Evolutionary conservation across 176 grass and related monocot genomes (phyloP), one percentile per base, ranked within the genome.

Genomic region (Tillandsia fasciculata): DNA sequence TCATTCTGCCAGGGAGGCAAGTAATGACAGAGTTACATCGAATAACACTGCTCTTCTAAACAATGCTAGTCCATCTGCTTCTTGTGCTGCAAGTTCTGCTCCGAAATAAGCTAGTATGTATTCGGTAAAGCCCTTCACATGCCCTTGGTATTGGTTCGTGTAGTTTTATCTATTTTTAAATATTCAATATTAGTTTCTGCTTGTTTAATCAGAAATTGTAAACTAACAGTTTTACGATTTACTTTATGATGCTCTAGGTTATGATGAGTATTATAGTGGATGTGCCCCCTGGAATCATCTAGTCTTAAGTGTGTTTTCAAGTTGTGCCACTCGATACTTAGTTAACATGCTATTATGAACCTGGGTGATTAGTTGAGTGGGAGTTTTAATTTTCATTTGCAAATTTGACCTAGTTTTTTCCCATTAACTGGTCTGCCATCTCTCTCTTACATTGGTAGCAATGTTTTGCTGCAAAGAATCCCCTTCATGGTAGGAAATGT

Each of bases 1-100:
- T 70, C 20, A 12, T 49, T 68, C 69, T 0, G 49, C 53, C 47
- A 10, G 69, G 9, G 82, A 69, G 28, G 26, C 72, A 42, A 87
- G 57, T 74, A 69, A 77, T 75, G 82, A 72, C 51, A 77, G 73
- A 66, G 26, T 64, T 77, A 63, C 50, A 24, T 72, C 74, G 53
- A 65, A 52, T 63, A 78, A 58, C 75, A 73, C 69, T 52, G 14
- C 3, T 17, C 11, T 68, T 12, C 73, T 64, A 11, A 84, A 75
- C 24, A 10, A 68, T 48, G 70, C 78, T 67, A 84, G 49, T 64
- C 26, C 78, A 48, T 69, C 82, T 8, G 15, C 66, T 9, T 79
- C 82, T 50, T 88, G 86, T 76, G 82, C 81, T 20, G 74, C 81
- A 18, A 57, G 70, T 12, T 79, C 86, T 23, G 74, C 67, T 49